phyloP scores from a whole-genome alignment of 106 monocot species.

The Apostasia shenzhenica region DNA sequence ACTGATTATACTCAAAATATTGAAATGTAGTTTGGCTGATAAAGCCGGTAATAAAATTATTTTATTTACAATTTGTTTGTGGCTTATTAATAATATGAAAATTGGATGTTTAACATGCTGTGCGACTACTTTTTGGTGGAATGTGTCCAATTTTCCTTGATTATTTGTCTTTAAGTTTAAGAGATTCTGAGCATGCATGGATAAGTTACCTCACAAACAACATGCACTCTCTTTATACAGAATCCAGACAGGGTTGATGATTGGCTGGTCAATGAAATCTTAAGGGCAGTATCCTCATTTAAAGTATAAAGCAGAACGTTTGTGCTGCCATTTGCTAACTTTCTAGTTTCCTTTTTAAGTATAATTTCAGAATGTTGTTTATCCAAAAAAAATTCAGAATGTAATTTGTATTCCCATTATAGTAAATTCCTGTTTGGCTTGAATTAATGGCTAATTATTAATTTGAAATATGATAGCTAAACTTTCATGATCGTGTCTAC shows the following conservation, averaged over 20 bases:
- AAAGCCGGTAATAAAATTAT: too few relatives aligned
- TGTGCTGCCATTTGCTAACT: not conserved
- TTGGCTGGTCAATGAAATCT: constrained; percentile 59
- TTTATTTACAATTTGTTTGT: not conserved
- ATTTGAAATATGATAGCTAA: too few relatives aligned
- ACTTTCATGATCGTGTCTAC: too few relatives aligned
- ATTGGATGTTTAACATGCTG: not conserved
- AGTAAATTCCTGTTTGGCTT: too few relatives aligned
- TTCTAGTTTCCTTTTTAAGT: too few relatives aligned
- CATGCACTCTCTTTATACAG: constrained; percentile 29
- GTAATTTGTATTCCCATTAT: too few relatives aligned
- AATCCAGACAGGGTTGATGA: constrained; percentile 53
- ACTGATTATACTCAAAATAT: too few relatives aligned
- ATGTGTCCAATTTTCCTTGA: not conserved
- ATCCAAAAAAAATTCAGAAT: too few relatives aligned
- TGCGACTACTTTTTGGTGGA: not conserved
- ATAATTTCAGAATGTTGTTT: too few relatives aligned
- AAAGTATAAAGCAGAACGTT: not conserved
- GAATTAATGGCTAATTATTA: too few relatives aligned
- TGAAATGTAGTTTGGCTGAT: too few relatives aligned
- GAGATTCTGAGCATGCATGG: not conserved
- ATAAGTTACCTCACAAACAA: not conserved
- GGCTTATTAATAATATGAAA: not conserved
- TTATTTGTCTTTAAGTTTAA: not conserved
- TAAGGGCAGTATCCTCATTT: constrained; percentile 87